phyloP scores from a whole-genome alignment of 2,329 filamentous ascomycete species.

The Fusarium ambrosium region DNA sequence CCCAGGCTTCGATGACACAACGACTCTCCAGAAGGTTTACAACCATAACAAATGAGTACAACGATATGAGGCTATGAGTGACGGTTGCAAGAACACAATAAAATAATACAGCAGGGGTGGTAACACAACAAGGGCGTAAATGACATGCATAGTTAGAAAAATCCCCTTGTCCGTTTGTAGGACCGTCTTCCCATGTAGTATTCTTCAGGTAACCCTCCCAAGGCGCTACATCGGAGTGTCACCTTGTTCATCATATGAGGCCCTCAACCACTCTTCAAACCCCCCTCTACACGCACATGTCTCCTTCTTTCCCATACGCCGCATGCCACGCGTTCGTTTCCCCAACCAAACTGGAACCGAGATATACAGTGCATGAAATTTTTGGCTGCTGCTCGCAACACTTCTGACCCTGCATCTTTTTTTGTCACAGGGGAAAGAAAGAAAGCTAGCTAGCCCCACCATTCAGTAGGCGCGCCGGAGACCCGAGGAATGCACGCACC shows the following conservation, averaged over 20 bases:
- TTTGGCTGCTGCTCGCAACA: background rate
- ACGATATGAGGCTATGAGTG: no score
- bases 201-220: constrained; percentile 29
- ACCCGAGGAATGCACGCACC: background rate
- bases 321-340: constrained; percentile 38
- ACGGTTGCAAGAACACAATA: no score
- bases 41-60: no score
- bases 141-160: background rate
- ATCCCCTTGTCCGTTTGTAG: background rate
- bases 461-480: constrained; percentile 1
- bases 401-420: constrained; percentile 11
- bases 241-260: constrained; percentile 13
- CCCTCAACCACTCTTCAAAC: constrained; percentile 8
- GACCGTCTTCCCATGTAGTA: constrained; percentile 6
- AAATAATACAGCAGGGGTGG: no score
- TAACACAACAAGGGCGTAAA: no score
- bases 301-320: constrained; percentile 18
- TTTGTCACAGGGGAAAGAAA: background rate
- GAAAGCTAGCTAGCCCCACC: background rate
- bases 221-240: background rate
- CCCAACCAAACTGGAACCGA: background rate
- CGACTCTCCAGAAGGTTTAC: no score
- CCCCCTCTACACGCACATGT: background rate
- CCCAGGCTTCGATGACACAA: no score
- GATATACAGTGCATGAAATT: constrained; percentile 34